Evolutionary conservation across 305 asterid genomes (phyloP), one percentile per base, ranked within the genome.

Genomic region (Stenogyne calaminthoides): DNA sequence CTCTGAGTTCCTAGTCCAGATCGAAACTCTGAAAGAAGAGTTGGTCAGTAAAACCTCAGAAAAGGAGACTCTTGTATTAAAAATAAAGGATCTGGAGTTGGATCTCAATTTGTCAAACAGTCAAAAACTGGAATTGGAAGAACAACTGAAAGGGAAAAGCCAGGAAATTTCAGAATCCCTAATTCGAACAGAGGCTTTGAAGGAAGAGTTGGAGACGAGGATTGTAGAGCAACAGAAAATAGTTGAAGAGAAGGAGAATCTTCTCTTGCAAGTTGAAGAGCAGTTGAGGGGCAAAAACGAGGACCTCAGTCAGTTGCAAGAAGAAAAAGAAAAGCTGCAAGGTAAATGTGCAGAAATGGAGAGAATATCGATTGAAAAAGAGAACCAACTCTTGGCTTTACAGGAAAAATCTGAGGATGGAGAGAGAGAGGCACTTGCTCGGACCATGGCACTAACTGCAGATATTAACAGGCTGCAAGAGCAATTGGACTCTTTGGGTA

Each of bases 11-110:
- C 55, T 81, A 47, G 69, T 69, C 78, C 88, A 81, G 78, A 77
- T 86, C 15, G 96, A 82, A 70, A 79, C 66, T 76, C 76, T 86
- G 76, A 83, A 82, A 73, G 78, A 78, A 78, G 95, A 89, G 76
- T 70, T 85, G 73, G 81, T 74, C 56, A 81, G 66, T 78, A 89
- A 82, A 69, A 79, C 39, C 69, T 78, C 81, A 0, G 94, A 91
- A 71, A 91, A 85, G 54, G 91, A 84, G 61, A 69, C 68, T 64
- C 81, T 80, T 76, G 19, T 73, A 69, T 55, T 64, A 59, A 83
- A 83, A 68, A 51, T 87, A 55, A 81, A 80, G 71, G 80, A 79
- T 70, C 84, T 82, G 60, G 85, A 88, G 71, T 62, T 37, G 71
- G 86, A 82, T 62, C 80, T 88, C 54, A 78, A 79, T 34, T 82